Evolutionary conservation across 2,329 filamentous ascomycete species (phyloP), one percentile per base, ranked within the genome.

Genomic region (Periconia sp.): DNA sequence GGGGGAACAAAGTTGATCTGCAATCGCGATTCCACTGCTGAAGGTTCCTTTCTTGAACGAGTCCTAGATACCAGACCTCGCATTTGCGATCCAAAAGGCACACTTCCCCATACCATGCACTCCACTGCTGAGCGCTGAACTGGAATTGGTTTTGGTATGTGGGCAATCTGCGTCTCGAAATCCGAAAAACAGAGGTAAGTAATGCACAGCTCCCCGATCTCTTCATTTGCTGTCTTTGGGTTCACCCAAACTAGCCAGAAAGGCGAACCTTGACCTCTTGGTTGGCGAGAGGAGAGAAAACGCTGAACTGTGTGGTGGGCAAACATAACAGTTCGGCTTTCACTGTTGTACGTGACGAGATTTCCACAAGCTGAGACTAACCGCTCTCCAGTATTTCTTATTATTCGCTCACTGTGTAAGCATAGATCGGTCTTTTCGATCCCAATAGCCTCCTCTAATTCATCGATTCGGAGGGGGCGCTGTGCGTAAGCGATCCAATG

Each of bases 101-200:
- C 22, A 4, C 13, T n/a, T 9, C n/a, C 11, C 34, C 34, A 37
- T 3, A 37, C 19, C 23, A 29, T 18, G 9, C 13, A n/a, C n/a
- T 35, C 32, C 11, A 13, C 10, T 24, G 22, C 18, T 8, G 8
- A 10, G 5, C 17, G 32, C 5, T 6, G 4, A n/a, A 35, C 8
- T 16, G 13, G n/a, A 12, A 21, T 4, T 22, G 17, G 19, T 9
- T 19, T 22, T 22, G 32, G 32, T 23, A 5, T 21, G 11, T n/a
- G 22, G 4, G 16, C 32, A 6, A 32, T 10, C 17, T 56, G 44
- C 4, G 56, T 65, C 36, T 73, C 61, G 26, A 75, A 75, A 29
- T 73, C 68, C 25, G 61, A 66, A 36, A 72, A 72, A 8, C 66
- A 49, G 13, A 75, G 64, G 45, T 75, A 76, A 0, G 69, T 70